These are phyloP conservation scores for Davidsoniella australis DNA, from an alignment of 2,329 filamentous ascomycete species.

Conservation along the genomic window DNA sequence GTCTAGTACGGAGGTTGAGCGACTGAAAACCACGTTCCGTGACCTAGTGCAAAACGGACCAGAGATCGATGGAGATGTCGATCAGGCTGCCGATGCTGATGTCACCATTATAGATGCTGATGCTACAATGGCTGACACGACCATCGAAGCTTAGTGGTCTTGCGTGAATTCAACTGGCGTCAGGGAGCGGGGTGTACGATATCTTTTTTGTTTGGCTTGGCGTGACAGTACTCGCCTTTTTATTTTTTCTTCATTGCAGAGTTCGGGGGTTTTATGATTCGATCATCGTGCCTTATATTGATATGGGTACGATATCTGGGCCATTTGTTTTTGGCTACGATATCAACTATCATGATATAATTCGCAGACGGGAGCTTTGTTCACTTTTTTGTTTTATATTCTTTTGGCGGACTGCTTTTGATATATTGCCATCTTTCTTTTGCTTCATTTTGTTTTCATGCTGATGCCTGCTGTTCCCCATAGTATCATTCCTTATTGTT, in stretches of 20 bases:
- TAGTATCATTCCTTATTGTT: neutral
- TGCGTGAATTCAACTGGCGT: neutral
- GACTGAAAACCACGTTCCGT: constrained; percentile 50
- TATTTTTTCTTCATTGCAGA: constrained; percentile 6
- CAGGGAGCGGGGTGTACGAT: constrained; percentile 5
- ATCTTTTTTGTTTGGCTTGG: constrained; percentile 6
- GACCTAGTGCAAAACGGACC: constrained; percentile 34
- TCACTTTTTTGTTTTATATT: constrained; percentile 3
- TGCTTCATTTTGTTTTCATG: constrained; percentile 1
- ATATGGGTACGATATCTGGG: too few relatives aligned
- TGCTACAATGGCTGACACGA: constrained; percentile 14
- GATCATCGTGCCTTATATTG: too few relatives aligned
- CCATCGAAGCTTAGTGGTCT: constrained; percentile 8
- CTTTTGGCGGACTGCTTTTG: neutral
- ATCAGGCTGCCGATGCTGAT: constrained; percentile 16
- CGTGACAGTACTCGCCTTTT: constrained; percentile 8
- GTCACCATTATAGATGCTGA: constrained; percentile 18
- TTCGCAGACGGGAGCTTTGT: too few relatives aligned
- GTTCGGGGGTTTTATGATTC: too few relatives aligned
- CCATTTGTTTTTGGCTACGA: too few relatives aligned
- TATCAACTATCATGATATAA: too few relatives aligned
- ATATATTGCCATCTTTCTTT: neutral
- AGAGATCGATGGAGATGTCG: neutral
- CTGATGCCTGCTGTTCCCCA: too few relatives aligned
- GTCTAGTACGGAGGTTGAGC: constrained; percentile 59